These are phyloP conservation scores for Triticum dicoccoides DNA, from an alignment of 176 grass and related monocot genomes.

Conservation along the genomic window DNA sequence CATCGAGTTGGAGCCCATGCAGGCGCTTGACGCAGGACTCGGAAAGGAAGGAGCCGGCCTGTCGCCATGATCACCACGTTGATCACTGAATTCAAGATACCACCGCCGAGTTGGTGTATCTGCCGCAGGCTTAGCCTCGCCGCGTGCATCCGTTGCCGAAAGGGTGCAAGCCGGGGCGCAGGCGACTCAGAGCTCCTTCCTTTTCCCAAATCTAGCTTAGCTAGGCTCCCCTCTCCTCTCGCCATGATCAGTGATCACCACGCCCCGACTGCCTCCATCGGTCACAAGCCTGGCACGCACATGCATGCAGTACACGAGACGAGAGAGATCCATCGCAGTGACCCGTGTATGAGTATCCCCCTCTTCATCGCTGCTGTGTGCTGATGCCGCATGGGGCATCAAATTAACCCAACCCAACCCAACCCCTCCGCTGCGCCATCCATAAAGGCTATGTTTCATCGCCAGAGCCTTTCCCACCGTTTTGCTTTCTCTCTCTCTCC, in stretches of 20 bases:
- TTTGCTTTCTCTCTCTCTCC: not conserved
- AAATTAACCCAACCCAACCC: not conserved
- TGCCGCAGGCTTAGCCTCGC: not conserved
- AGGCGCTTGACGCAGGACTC: not conserved
- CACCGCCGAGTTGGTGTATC: constrained; percentile 13
- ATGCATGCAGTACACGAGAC: not conserved
- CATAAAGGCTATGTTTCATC: constrained; percentile 6
- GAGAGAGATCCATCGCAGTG: not conserved
- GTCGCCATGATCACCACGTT: too few species aligned
- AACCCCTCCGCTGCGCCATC: not conserved
- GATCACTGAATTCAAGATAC: constrained; percentile 16
- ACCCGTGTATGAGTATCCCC: not conserved
- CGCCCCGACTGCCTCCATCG: not conserved
- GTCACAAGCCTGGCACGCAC: not conserved
- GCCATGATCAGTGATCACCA: constrained; percentile 6
- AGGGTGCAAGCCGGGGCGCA: not conserved
- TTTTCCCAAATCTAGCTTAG: not conserved
- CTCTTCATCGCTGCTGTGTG: not conserved
- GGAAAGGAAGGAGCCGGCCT: too few species aligned
- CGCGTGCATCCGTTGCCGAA: not conserved
- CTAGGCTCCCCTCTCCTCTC: not conserved
- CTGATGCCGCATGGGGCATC: not conserved
- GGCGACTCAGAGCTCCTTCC: not conserved
- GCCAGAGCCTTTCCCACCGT: not conserved
- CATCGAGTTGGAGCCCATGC: not conserved